These are phyloP conservation scores for Tillandsia leiboldiana DNA, from an alignment of 176 grass and related monocot species.

Conservation along the genomic window DNA sequence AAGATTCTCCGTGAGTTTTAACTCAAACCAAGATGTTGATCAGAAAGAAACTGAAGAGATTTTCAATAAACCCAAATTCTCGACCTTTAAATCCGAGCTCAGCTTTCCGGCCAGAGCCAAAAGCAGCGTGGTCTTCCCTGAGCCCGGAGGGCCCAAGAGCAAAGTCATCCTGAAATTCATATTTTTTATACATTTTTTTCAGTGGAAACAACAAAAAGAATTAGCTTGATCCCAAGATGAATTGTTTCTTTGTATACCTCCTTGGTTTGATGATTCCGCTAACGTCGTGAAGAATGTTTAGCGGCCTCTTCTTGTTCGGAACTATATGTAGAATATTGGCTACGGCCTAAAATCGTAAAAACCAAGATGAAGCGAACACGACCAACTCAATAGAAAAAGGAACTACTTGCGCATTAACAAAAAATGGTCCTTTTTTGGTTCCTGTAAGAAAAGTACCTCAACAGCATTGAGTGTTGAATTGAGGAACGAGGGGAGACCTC, in stretches of 20 bases:
- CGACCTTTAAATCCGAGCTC: slow-evolving; percentile 42
- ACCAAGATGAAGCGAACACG: not conserved
- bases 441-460: slow-evolving; percentile 28
- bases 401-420: slow-evolving; percentile 5
- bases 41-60: not conserved
- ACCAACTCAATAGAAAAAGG: not conserved
- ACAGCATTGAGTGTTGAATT: slow-evolving; percentile 40
- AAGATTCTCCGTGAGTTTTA: not conserved
- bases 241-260: slow-evolving; percentile 21
- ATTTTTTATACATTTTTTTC: too few relatives aligned
- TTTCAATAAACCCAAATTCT: not conserved
- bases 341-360: slow-evolving; percentile 16
- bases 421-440: not conserved
- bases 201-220: not conserved
- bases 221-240: too few relatives aligned
- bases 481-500: slow-evolving; percentile 48
- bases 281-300: slow-evolving; percentile 49
- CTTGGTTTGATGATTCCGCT: slow-evolving; percentile 55
- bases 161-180: slow-evolving; percentile 46
- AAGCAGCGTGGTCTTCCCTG: slow-evolving; percentile 51
- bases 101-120: slow-evolving; percentile 53
- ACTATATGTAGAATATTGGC: slow-evolving; percentile 30
- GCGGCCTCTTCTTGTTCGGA: slow-evolving; percentile 39
- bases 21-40: not conserved
- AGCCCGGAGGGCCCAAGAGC: slow-evolving; percentile 46